A percentile compares a stretch with the other conserved stretches of the same genome.
These are phyloP conservation scores for Termitomyces sp. DNA, from an alignment of 768 basidiomycete species.

Conservation along the genomic window DNA sequence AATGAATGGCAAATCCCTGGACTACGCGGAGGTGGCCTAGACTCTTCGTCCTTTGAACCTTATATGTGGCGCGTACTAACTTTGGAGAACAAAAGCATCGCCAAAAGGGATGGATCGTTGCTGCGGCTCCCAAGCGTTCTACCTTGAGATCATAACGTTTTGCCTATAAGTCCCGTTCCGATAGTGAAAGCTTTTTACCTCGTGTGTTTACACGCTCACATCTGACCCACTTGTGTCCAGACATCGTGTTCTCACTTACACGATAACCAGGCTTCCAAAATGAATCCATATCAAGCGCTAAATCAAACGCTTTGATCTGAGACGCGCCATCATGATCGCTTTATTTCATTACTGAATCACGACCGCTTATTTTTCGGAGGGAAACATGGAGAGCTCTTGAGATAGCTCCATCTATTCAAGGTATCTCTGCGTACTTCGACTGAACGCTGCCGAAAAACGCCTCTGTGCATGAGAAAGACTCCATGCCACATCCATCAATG, in stretches of 20 bases:
- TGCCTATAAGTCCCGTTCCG: background rate
- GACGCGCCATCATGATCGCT: background rate
- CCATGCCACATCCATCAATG: background rate
- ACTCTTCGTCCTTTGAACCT: background rate
- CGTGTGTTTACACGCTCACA: constrained; percentile 3
- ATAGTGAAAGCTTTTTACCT: constrained; percentile 4
- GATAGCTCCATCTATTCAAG: background rate
- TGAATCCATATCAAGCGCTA: background rate
- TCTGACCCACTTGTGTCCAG: constrained; percentile 9
- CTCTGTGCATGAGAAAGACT: background rate
- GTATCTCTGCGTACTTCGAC: no score
- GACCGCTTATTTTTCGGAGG: background rate
- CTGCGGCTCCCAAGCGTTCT: constrained; percentile 1
- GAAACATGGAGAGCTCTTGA: background rate
- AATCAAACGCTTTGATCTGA: background rate
- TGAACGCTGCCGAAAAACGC: background rate
- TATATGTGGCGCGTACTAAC: constrained; percentile 14
- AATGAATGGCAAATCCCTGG: constrained; percentile 8
- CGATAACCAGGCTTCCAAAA: background rate
- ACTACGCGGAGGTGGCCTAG: constrained; percentile 10
- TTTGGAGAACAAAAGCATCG: constrained; percentile 5
- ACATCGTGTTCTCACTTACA: constrained; percentile 1
- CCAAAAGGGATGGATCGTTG: constrained; percentile 2
- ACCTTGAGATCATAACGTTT: constrained; percentile 7
- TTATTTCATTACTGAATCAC: background rate